A percentile compares a stretch with the other conserved stretches of the same genome.
Evolutionary conservation across 2,329 filamentous ascomycete genomes (phyloP).

Genomic region (Cyphellophora attinorum): DNA sequence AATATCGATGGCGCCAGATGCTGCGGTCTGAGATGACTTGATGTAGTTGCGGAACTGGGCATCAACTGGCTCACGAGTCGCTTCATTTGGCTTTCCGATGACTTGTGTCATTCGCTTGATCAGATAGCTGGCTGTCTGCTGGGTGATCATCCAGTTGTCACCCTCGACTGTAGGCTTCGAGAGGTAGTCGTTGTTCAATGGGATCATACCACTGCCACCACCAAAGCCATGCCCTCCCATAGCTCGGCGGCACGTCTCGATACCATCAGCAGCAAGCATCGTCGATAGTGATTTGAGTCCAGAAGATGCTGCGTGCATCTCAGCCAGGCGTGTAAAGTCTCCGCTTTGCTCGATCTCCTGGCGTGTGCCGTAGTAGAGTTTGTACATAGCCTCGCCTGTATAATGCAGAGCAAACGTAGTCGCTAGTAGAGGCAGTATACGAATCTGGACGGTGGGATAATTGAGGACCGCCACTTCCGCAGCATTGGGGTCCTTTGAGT

Average conservation of each 20-base stretch:
- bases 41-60: conserved; percentile 57
- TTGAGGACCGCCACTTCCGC: conserved; percentile 38
- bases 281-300: conserved; percentile 65
- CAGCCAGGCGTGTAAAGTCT: conserved; percentile 48
- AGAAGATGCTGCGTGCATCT: conserved; percentile 66
- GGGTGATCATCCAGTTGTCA: conserved; percentile 72
- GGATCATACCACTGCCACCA: conserved; percentile 40
- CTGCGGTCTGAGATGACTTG: conserved; percentile 55
- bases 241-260: conserved; percentile 63
- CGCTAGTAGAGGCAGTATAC: conserved; percentile 42
- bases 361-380: conserved; percentile 34
- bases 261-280: conserved; percentile 61
- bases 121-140: conserved; percentile 66
- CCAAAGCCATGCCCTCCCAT: conserved; percentile 56
- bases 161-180: conserved; percentile 64
- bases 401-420: conserved; percentile 42
- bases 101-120: conserved; percentile 42
- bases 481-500: conserved; percentile 23
- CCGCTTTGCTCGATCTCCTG: conserved; percentile 34
- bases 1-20: conserved; percentile 62
- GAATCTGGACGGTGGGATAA: conserved; percentile 44
- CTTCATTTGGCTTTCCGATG: conserved; percentile 52
- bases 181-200: conserved; percentile 65
- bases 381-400: conserved; percentile 33
- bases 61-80: conserved; percentile 50